Evolutionary conservation across 2,329 filamentous ascomycete genomes (phyloP).

Genomic region (Cladosporium sp.): DNA sequence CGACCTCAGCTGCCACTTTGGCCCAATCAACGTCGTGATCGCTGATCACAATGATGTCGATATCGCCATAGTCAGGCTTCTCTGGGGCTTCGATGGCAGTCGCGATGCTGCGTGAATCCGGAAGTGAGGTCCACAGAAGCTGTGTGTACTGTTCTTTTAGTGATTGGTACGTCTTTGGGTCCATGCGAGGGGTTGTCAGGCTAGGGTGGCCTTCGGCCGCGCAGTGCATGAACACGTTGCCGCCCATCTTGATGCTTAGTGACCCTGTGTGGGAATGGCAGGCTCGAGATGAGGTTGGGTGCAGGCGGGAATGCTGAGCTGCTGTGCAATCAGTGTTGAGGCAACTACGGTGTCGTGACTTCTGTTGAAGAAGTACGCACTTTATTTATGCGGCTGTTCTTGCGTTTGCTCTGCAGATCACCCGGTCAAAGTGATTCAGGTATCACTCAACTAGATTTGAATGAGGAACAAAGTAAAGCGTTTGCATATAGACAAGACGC

Average conservation of each 20-base stretch:
- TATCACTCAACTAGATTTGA: background rate
- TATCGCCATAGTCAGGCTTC: slow-evolving; percentile 69
- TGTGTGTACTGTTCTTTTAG: slow-evolving; percentile 52
- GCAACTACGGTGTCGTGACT: background rate
- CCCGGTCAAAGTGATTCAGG: background rate
- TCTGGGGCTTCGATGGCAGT: slow-evolving; percentile 68
- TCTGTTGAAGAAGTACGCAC: background rate
- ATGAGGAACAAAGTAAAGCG: background rate
- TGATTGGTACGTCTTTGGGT: slow-evolving; percentile 56
- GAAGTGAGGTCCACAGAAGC: slow-evolving; percentile 49
- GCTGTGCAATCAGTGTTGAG: background rate
- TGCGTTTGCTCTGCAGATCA: background rate
- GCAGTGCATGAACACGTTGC: slow-evolving; percentile 57
- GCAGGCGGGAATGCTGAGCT: too few relatives aligned
- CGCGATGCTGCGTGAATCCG: slow-evolving; percentile 55
- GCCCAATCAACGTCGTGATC: slow-evolving; percentile 28
- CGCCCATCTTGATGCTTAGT: slow-evolving; percentile 60
- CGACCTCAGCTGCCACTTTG: slow-evolving; percentile 47
- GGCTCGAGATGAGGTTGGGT: too few relatives aligned
- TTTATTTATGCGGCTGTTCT: background rate
- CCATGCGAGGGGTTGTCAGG: slow-evolving; percentile 68
- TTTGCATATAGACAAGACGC: background rate
- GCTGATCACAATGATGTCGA: slow-evolving; percentile 66
- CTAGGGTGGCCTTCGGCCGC: slow-evolving; percentile 43
- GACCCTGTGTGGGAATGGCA: background rate